phyloP scores from a whole-genome alignment of 768 basidiomycete genomes.

The Serendipita vermifera region DNA sequence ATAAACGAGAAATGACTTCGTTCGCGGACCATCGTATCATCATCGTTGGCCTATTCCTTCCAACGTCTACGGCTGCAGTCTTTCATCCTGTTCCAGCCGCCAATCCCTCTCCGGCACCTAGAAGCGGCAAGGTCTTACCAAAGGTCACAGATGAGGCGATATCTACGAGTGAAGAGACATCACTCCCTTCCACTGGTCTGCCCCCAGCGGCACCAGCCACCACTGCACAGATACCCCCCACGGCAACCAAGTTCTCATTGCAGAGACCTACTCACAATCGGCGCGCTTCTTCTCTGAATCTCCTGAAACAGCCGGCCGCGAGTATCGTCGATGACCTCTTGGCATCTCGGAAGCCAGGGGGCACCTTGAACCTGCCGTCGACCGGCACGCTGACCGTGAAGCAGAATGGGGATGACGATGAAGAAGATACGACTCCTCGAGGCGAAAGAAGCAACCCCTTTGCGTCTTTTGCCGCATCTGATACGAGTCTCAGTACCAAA shows the following conservation, averaged over 20 bases:
- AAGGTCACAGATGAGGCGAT: too few relatives aligned
- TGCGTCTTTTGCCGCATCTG: background rate
- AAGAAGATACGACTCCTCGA: background rate
- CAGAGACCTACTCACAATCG: background rate
- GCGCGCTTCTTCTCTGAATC: background rate
- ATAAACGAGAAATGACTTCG: conserved; percentile 41
- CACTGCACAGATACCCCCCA: background rate
- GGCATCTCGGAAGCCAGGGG: too few relatives aligned
- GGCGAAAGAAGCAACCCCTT: background rate
- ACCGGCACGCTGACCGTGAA: too few relatives aligned
- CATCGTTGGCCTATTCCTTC: conserved; percentile 77
- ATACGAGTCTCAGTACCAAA: background rate
- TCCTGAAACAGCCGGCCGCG: background rate
- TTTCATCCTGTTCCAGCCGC: conserved; percentile 34
- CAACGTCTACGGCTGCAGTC: conserved; percentile 53
- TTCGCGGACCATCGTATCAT: conserved; percentile 61
- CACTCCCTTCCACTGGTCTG: too few relatives aligned
- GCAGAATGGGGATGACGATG: background rate
- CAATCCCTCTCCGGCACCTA: conserved; percentile 5
- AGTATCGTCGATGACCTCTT: conserved; percentile 1
- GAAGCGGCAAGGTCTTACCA: too few relatives aligned
- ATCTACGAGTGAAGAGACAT: too few relatives aligned
- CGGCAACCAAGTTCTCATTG: background rate
- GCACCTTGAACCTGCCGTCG: too few relatives aligned
- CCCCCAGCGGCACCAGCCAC: too few relatives aligned